Conservation (phyloP, 139 green algal species). For the Monoraphidium neglectum region DNA sequence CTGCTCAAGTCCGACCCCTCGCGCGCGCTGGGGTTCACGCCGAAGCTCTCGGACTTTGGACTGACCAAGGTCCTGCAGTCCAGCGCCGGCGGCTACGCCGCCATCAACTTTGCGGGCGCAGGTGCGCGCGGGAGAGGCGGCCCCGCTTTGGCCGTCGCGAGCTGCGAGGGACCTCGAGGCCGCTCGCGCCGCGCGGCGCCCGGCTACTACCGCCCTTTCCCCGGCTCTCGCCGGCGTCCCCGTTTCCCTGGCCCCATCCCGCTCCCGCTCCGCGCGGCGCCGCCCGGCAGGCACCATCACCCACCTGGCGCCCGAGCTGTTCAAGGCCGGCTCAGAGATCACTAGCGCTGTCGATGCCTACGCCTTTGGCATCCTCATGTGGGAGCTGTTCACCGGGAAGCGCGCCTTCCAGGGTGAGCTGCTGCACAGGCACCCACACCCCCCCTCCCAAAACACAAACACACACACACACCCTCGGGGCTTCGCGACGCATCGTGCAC, state of each 20-base stretch:
- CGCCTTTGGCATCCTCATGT: conserved; percentile 25
- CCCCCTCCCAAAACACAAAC: too few species aligned
- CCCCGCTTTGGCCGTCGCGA: not conserved
- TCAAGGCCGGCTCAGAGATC: conserved; percentile 35
- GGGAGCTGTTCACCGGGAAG: too few species aligned
- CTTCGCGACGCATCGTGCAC: too few species aligned
- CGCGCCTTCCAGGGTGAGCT: too few species aligned
- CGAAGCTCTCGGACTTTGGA: conserved; percentile 63
- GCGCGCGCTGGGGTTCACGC: not conserved
- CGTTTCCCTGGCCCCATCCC: not conserved
- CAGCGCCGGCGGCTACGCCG: conserved; percentile 59
- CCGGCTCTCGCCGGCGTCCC: too few species aligned
- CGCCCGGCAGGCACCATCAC: conserved; percentile 47
- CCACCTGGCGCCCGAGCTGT: conserved; percentile 58
- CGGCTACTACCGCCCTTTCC: too few species aligned
- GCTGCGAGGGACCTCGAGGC: too few species aligned
- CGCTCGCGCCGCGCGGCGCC: too few species aligned
- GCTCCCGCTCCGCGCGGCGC: not conserved
- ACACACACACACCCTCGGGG: too few species aligned
- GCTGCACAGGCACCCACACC: too few species aligned
- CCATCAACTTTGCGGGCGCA: conserved; percentile 17
- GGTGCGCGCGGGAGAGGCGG: too few species aligned
- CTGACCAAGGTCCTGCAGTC: conserved; percentile 55
- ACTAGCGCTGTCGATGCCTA: conserved; percentile 5
- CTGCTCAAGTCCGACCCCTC: conserved; percentile 30